Percentiles rank a stretch among this genome's conserved stretches.
Evolutionary conservation across 768 basidiomycete species (phyloP).

Genomic region (Russula earlei): DNA sequence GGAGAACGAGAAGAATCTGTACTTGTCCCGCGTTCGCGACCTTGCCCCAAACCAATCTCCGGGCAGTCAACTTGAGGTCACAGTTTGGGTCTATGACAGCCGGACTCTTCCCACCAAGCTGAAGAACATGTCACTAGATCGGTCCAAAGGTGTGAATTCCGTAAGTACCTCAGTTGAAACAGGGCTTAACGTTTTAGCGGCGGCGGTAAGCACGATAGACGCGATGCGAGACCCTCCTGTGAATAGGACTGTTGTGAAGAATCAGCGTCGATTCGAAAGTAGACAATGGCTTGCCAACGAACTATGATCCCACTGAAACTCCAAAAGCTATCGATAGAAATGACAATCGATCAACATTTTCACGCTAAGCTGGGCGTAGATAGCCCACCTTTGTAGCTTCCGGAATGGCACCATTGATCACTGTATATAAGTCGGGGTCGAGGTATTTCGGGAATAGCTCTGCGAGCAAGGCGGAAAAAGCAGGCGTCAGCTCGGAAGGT

Average conservation of each 20-base stretch:
- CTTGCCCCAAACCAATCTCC: slow-evolving; percentile 80
- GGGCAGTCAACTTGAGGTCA: slow-evolving; percentile 56
- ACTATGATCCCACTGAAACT: slow-evolving; percentile 61
- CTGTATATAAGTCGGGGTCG: slow-evolving; percentile 26
- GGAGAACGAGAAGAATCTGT: not conserved
- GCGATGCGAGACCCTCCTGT: slow-evolving; percentile 54
- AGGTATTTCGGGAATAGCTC: slow-evolving; percentile 26
- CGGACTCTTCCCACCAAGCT: slow-evolving; percentile 70
- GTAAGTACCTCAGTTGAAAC: slow-evolving; percentile 42
- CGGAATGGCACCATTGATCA: slow-evolving; percentile 29
- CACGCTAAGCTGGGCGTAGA: not conserved
- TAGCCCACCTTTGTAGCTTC: slow-evolving; percentile 25
- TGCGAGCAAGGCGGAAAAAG: slow-evolving; percentile 24
- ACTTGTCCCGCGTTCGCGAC: slow-evolving; percentile 55
- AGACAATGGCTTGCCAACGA: slow-evolving; percentile 21
- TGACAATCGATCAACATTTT: not conserved
- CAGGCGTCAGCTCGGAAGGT: slow-evolving; percentile 29
- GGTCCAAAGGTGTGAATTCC: not conserved
- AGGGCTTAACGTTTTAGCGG: slow-evolving; percentile 69
- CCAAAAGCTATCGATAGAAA: slow-evolving; percentile 42
- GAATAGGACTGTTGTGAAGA: slow-evolving; percentile 41
- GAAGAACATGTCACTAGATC: not conserved
- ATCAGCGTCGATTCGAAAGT: slow-evolving; percentile 15
- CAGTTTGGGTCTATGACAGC: slow-evolving; percentile 62
- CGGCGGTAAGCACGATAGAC: slow-evolving; percentile 58